A percentile compares a stretch with the other conserved stretches of the same genome.
Evolutionary conservation across 345 rosid species (phyloP).

Genomic region (Ricinus communis): DNA sequence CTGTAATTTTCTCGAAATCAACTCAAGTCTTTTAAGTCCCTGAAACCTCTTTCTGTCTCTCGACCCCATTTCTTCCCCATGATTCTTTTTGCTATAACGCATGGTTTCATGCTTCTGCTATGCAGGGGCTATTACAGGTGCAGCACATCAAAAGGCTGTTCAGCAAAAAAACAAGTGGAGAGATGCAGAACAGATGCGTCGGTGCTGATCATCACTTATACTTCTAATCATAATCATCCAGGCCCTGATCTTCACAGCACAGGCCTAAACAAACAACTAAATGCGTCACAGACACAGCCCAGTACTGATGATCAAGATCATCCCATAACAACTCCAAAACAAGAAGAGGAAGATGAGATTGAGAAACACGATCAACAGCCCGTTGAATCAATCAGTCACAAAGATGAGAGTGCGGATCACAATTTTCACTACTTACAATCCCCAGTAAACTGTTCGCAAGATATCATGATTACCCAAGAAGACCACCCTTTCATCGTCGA

Average conservation of each 20-base stretch:
- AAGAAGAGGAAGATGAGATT: conserved; percentile 16
- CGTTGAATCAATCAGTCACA: conserved; percentile 13
- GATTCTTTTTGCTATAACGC: background rate
- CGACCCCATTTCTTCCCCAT: background rate
- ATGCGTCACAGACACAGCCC: conserved; percentile 12
- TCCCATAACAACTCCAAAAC: conserved; percentile 15
- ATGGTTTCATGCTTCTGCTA: background rate
- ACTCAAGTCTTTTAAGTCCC: background rate
- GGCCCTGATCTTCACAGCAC: conserved; percentile 34
- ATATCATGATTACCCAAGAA: conserved; percentile 38
- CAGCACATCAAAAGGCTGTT: conserved; percentile 72
- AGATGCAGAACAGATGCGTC: conserved; percentile 69
- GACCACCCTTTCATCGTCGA: conserved; percentile 34
- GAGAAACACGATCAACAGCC: conserved; percentile 19
- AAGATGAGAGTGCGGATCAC: conserved; percentile 31
- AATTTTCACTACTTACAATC: conserved; percentile 48
- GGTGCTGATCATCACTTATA: conserved; percentile 59
- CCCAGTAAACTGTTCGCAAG: conserved; percentile 27
- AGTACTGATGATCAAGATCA: conserved; percentile 6
- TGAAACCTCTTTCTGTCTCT: background rate
- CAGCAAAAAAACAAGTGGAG: conserved; percentile 72
- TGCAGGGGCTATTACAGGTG: conserved; percentile 74
- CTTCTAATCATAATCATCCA: conserved; percentile 67
- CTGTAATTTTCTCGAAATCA: background rate
- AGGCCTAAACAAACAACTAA: conserved; percentile 17